phyloP scores from a whole-genome alignment of 371 early-diverging fungal species.

The Apophysomyces trapeziformis region DNA sequence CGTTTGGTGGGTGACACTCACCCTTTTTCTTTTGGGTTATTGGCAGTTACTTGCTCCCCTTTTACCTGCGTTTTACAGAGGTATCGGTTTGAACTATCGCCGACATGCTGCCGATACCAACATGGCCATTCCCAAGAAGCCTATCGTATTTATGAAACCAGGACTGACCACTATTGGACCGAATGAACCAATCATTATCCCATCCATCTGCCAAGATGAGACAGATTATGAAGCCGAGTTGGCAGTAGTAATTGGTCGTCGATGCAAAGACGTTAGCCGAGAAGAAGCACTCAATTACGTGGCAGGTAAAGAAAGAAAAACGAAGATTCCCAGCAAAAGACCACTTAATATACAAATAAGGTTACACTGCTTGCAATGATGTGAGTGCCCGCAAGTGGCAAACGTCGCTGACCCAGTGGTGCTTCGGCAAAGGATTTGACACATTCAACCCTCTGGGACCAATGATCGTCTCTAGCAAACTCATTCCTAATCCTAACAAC shows the following conservation, averaged over 20 bases:
- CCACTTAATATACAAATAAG: conserved; percentile 22
- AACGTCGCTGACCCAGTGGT: conserved; percentile 59
- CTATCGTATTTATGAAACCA: conserved; percentile 65
- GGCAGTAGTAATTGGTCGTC: conserved; percentile 63
- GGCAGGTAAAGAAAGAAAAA: conserved; percentile 31
- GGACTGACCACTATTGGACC: conserved; percentile 48
- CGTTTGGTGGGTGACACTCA: background rate
- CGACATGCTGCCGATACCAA: conserved; percentile 61
- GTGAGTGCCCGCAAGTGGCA: conserved; percentile 66
- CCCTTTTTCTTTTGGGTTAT: too few relatives aligned
- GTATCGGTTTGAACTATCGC: conserved; percentile 66
- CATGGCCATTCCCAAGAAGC: conserved; percentile 49
- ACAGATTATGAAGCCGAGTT: conserved; percentile 69
- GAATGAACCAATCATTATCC: conserved; percentile 51
- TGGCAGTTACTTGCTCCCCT: conserved; percentile 52
- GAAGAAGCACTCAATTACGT: conserved; percentile 57
- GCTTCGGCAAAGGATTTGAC: conserved; percentile 66
- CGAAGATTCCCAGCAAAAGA: background rate
- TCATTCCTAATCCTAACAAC: conserved; percentile 55
- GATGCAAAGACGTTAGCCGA: conserved; percentile 52
- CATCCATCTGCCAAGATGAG: conserved; percentile 50
- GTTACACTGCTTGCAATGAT: conserved; percentile 67
- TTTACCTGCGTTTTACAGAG: conserved; percentile 40
- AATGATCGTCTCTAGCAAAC: conserved; percentile 49
- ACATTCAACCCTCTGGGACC: conserved; percentile 68